Evolutionary conservation across 768 basidiomycete genomes (phyloP).

Genomic region (Leccinum subtestaceum): DNA sequence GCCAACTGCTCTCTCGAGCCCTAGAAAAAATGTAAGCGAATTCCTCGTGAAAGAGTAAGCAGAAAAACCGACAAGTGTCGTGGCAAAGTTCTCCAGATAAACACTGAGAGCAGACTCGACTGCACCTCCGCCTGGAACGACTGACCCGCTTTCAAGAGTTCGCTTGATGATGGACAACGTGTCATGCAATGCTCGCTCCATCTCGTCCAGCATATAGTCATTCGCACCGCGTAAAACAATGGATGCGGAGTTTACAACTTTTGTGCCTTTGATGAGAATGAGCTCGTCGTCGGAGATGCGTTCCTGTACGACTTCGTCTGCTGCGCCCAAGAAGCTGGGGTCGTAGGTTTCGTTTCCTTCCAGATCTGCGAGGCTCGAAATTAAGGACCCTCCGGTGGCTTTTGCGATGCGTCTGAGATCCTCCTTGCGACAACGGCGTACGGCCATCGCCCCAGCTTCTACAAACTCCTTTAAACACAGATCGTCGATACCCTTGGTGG

Average conservation of each 20-base stretch:
- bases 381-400: constrained; percentile 91
- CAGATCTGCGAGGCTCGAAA: constrained; percentile 90
- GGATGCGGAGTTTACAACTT: constrained; percentile 89
- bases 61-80: constrained; percentile 71
- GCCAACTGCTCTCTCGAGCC: constrained; percentile 98
- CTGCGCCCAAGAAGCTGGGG: constrained; percentile 81
- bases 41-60: not conserved
- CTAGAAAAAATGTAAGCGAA: constrained; percentile 38
- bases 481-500: constrained; percentile 98
- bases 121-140: constrained; percentile 96
- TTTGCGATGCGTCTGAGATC: constrained; percentile 95
- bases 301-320: constrained; percentile 96
- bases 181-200: constrained; percentile 96
- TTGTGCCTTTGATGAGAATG: constrained; percentile 96
- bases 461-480: constrained; percentile 98
- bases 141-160: constrained; percentile 91
- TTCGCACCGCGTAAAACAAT: constrained; percentile 96
- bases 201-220: constrained; percentile 99
- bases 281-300: constrained; percentile 98
- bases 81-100: constrained; percentile 98
- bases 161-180: constrained; percentile 94
- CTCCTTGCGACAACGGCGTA: constrained; percentile 95
- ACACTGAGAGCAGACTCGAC: constrained; percentile 96
- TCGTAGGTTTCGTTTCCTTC: constrained; percentile 99
- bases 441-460: constrained; percentile 98